Evolutionary conservation across 106 monocot genomes (phyloP), one percentile per base, ranked within the genome.

Genomic region (Acorus calamus): DNA sequence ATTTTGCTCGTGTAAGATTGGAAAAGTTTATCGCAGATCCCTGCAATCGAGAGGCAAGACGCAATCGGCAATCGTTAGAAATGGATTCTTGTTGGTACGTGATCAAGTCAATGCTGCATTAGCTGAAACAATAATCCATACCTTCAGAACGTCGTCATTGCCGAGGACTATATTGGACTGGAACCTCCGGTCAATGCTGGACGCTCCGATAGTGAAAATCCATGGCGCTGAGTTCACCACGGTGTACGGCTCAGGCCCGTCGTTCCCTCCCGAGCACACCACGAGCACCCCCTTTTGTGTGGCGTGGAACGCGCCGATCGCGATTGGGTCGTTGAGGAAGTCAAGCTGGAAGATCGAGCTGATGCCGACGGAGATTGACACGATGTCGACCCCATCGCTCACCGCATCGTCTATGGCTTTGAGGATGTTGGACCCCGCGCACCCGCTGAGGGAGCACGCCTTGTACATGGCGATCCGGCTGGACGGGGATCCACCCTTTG

Each of bases 381-480:
- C 78, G 42, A 91, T 71, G 56, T 96, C 90, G 2, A 96, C 94
- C 2, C 94, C 94, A 67, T 96, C 94, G 14, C 47, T 63, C 7
- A 96, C 72, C 4, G 94, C 90, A 74, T 96, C 94, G 69, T 90
- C 94, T 3, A 96, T 87, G 49, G 94, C 94, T 65, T 96, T 96
- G 11, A 96, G 71, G 7, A 96, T 78, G 42, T 80, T 66, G 6
- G 87, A 90, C 67, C 82, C 53, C 0, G 82, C 64, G 55, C 94
- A 96, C 51, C 94, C 94, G 42, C 87, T 90, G 11, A 90, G 55
- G 1, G 94, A 84, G 73, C 94, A 96, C 28, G 94, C 90, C 76
- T 87, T 90, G 82, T 96, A 96, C 68, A 87, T 78, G 11, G 94
- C 87, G 2, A 94, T 57, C 62, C 90, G 68, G 50, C 90, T 94